These are phyloP conservation scores for Saccharomyces hybrid DNA, from an alignment of 1,139 yeast genomes.

Conservation along the genomic window DNA sequence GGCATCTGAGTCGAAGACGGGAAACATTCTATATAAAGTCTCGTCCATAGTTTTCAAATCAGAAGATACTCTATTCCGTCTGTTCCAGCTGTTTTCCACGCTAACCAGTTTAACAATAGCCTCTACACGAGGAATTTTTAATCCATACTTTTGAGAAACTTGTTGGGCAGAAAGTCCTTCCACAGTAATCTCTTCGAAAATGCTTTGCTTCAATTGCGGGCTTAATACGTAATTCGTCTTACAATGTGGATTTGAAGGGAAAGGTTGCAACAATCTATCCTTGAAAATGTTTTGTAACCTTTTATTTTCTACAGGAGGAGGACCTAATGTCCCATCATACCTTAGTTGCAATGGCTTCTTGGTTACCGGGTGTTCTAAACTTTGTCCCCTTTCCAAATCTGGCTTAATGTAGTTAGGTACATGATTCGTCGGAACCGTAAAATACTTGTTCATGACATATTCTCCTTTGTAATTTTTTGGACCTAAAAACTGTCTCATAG, in stretches of 20 bases:
- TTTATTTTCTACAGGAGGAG: slow-evolving; percentile 6
- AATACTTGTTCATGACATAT: slow-evolving; percentile 68
- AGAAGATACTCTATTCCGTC: slow-evolving; percentile 39
- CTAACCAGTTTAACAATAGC: slow-evolving; percentile 65
- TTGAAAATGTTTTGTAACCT: slow-evolving; percentile 30
- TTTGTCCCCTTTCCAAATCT: slow-evolving; percentile 40
- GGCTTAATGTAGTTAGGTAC: slow-evolving; percentile 69
- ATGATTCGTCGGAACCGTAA: slow-evolving; percentile 63
- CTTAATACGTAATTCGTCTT: slow-evolving; percentile 58
- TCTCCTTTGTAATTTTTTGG: slow-evolving; percentile 81
- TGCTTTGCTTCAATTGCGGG: slow-evolving; percentile 49
- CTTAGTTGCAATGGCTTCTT: slow-evolving; percentile 27
- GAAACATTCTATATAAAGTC: slow-evolving; percentile 74
- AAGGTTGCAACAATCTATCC: slow-evolving; percentile 53
- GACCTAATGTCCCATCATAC: slow-evolving; percentile 19
- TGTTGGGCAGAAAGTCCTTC: slow-evolving; percentile 57
- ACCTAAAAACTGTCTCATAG: slow-evolving; percentile 54
- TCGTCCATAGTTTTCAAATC: slow-evolving; percentile 52
- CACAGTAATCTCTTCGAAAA: slow-evolving; percentile 49
- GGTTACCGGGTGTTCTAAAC: slow-evolving; percentile 37
- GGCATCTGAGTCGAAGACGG: slow-evolving; percentile 44
- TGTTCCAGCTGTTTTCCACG: slow-evolving; percentile 55
- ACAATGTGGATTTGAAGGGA: slow-evolving; percentile 67
- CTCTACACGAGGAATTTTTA: slow-evolving; percentile 79
- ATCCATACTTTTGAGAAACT: slow-evolving; percentile 70